Evolutionary conservation across 2,329 filamentous ascomycete species (phyloP).

Genomic region (Pseudocercospora crystallina): DNA sequence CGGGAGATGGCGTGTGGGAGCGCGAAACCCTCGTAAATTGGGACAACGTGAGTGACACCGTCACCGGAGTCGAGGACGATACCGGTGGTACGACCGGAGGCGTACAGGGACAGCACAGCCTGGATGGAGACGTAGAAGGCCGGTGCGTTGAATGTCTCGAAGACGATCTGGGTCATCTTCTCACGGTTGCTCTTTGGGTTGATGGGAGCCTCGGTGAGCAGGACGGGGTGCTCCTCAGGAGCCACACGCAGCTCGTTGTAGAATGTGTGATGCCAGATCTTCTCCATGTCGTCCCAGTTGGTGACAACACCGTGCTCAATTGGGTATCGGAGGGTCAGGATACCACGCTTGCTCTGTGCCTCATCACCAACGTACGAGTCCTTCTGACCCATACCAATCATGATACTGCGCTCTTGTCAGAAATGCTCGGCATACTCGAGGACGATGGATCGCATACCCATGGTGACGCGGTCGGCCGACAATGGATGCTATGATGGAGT

Average conservation of each 20-base stretch:
- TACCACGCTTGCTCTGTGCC: conserved; percentile 99
- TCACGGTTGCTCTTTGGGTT: conserved; percentile 99
- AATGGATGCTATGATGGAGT: conserved; percentile 75
- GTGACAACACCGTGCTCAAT: conserved; percentile 99
- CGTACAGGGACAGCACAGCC: conserved; percentile 98
- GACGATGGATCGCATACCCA: conserved; percentile 66
- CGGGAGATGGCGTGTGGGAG: conserved; percentile 99
- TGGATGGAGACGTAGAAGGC: conserved; percentile 99
- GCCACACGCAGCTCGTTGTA: conserved; percentile 99
- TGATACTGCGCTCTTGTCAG: conserved; percentile 72
- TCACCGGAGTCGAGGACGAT: conserved; percentile 99
- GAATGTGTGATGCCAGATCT: conserved; percentile 99
- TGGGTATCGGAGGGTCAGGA: conserved; percentile 97
- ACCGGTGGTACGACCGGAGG: conserved; percentile 99
- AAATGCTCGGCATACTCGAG: conserved; percentile 25
- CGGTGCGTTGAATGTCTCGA: conserved; percentile 99
- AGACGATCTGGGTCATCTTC: conserved; percentile 99
- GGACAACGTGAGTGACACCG: conserved; percentile 99
- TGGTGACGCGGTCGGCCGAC: conserved; percentile 99
- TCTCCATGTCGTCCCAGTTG: conserved; percentile 99
- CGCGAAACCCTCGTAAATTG: conserved; percentile 99
- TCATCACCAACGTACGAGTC: conserved; percentile 99
- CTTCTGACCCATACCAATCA: conserved; percentile 99
- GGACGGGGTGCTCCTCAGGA: conserved; percentile 98
- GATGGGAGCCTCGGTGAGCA: conserved; percentile 98